phyloP scores from a whole-genome alignment of 2,329 filamentous ascomycete genomes.

The Alternaria dauci region DNA sequence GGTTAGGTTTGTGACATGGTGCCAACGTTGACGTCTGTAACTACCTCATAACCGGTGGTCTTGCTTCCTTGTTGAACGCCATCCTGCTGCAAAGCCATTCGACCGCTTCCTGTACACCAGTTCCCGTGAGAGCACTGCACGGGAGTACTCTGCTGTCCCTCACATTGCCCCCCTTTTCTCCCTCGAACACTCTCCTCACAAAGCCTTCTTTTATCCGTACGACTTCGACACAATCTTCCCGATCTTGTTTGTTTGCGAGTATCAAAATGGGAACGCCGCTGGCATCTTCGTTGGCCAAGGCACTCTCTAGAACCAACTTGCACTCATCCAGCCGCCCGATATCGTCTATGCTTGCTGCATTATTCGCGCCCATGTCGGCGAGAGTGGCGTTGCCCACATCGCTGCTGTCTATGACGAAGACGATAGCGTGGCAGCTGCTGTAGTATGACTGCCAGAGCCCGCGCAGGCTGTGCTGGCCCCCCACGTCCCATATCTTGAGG shows the following conservation, averaged over 20 bases:
- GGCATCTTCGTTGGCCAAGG: constrained; percentile 85
- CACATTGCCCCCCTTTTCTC: constrained; percentile 84
- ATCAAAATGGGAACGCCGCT: constrained; percentile 92
- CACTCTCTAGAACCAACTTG: constrained; percentile 85
- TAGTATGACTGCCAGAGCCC: constrained; percentile 98
- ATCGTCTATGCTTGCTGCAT: constrained; percentile 42
- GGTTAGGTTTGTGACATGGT: constrained; percentile 15
- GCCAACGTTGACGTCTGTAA: not conserved
- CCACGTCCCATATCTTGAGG: constrained; percentile 98
- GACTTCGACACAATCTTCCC: constrained; percentile 97
- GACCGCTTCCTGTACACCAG: constrained; percentile 91
- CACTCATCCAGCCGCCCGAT: constrained; percentile 82
- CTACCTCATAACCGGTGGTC: constrained; percentile 90
- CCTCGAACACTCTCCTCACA: constrained; percentile 94
- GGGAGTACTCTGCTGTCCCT: constrained; percentile 91
- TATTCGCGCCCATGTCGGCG: constrained; percentile 53
- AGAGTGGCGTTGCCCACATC: constrained; percentile 87
- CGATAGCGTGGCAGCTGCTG: constrained; percentile 90
- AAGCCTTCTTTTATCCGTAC: constrained; percentile 96
- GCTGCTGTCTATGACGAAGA: constrained; percentile 96
- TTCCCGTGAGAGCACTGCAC: constrained; percentile 84
- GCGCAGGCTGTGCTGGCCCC: constrained; percentile 87
- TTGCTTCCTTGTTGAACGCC: constrained; percentile 93
- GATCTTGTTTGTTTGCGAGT: constrained; percentile 95
- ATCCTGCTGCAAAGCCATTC: constrained; percentile 94